Percentiles rank a stretch among this genome's conserved stretches.
phyloP scores from a whole-genome alignment of 2,329 filamentous ascomycete genomes.

The Celoporthe dispersa region DNA sequence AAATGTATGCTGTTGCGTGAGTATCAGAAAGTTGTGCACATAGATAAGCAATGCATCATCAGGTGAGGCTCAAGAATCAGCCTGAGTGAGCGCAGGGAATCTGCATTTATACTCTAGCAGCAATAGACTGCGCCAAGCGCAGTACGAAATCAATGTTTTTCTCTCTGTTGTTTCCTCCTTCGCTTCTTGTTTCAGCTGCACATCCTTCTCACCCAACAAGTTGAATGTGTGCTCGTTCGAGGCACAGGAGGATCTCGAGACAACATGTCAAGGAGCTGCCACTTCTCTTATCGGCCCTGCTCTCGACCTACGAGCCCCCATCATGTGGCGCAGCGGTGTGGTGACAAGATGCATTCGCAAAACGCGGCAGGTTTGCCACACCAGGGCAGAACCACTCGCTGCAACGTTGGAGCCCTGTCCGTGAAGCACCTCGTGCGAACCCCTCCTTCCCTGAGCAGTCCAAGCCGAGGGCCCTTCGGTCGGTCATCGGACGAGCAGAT shows the following conservation, averaged over 20 bases:
- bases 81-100: no score
- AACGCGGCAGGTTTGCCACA: neutral
- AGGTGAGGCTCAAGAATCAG: neutral
- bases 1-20: neutral
- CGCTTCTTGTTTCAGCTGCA: neutral
- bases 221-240: neutral
- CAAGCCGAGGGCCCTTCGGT: neutral
- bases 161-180: no score
- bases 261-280: neutral
- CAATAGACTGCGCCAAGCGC: neutral
- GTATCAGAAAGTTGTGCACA: neutral
- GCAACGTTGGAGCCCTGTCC: neutral
- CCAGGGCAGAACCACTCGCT: neutral
- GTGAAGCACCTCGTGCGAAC: neutral
- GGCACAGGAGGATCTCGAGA: neutral
- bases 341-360: neutral
- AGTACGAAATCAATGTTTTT: neutral
- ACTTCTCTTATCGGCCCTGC: neutral
- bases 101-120: neutral
- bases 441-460: conserved; percentile 11
- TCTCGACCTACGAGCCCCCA: neutral
- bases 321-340: neutral
- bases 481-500: conserved; percentile 9
- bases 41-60: neutral
- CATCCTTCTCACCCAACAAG: neutral